Conservation (phyloP, 129 eudicot genomes). For the Erigeron canadensis region DNA sequence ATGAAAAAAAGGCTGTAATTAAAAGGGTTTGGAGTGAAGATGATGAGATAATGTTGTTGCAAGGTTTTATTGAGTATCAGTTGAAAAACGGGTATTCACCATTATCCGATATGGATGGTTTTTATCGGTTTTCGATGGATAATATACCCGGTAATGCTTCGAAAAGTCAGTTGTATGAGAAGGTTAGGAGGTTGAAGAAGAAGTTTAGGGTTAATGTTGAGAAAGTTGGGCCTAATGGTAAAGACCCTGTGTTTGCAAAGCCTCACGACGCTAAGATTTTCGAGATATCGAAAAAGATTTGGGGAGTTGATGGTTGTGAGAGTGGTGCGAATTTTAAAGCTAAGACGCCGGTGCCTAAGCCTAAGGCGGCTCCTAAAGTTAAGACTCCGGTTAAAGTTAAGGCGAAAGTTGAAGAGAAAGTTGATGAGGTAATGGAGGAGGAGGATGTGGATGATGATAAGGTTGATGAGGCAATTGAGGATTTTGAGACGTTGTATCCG, state of each 20-base stretch:
- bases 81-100: constrained; percentile 41
- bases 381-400: background rate
- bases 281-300: constrained; percentile 48
- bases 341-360: constrained; percentile 10
- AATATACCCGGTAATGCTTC: constrained; percentile 34
- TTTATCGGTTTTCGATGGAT: constrained; percentile 43
- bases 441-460: background rate
- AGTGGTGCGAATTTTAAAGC: constrained; percentile 11
- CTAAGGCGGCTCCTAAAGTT: background rate
- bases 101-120: constrained; percentile 41
- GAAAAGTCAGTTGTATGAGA: constrained; percentile 51
- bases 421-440: constrained; percentile 8
- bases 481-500: constrained; percentile 38
- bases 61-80: constrained; percentile 48
- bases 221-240: constrained; percentile 29
- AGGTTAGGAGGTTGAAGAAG: constrained; percentile 65
- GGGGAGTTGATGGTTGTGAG: constrained; percentile 43
- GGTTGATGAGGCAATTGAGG: constrained; percentile 12
- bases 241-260: constrained; percentile 39
- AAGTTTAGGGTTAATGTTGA: constrained; percentile 47
- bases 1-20: constrained; percentile 29
- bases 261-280: constrained; percentile 45
- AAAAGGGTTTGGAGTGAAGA: constrained; percentile 49
- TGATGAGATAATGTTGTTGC: constrained; percentile 42
- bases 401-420: constrained; percentile 18